Base-by-base conservation (phyloP, 2,329 filamentous ascomycete genomes). In the Ceratocystis eucalypticola region DNA sequence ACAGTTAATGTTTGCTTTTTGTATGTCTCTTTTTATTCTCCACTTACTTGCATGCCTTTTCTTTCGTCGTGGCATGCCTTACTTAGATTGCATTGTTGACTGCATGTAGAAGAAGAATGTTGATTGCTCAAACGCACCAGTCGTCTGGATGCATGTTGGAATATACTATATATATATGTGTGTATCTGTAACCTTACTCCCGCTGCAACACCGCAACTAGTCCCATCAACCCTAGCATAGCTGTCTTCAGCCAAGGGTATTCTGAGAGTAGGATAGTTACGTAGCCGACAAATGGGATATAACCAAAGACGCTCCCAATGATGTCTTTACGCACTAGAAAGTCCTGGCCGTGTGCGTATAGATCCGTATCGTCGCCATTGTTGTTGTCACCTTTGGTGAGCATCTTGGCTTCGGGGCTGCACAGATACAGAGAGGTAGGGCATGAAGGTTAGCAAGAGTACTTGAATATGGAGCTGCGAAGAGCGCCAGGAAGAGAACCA, bases 361-460 rank as follows among this genome's bases (percentile, higher is more conserved):
- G 71, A 74, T 96, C 92, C 17, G 91, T 96, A 75, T 99, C 94
- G 75, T 97, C 93, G 53, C 90, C 89, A 6, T 85, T 77, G 75
- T 99, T 99, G 80, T 97, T 99, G 78, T 99, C 94, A 70, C 94
- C 94, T 78, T 99, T 99, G 44, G 94, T 99, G 66, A 99, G 83
- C 22, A 99, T 84, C 73, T 90, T 80, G n/a, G 84, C 83, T 63
- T 80, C 75, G 7, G 79, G 76, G 28, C 82, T 84, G 69, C 57
- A 50, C 33, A 67, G 70, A 30, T 68, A 71, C 61, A 61, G 64
- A 25, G 20, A 61, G 59, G 8, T 6, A 61, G 41, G 20, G 37
- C 6, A 33, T 30, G 30, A 10, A 30, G 25, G 20, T 62, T 62
- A 41, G 59, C 33, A 62, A 25, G 20, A 61, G 10, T n/a, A 61